Evolutionary conservation across 495 filamentous ascomycete genomes (phyloP).

Genomic region (Xylaria scruposa): DNA sequence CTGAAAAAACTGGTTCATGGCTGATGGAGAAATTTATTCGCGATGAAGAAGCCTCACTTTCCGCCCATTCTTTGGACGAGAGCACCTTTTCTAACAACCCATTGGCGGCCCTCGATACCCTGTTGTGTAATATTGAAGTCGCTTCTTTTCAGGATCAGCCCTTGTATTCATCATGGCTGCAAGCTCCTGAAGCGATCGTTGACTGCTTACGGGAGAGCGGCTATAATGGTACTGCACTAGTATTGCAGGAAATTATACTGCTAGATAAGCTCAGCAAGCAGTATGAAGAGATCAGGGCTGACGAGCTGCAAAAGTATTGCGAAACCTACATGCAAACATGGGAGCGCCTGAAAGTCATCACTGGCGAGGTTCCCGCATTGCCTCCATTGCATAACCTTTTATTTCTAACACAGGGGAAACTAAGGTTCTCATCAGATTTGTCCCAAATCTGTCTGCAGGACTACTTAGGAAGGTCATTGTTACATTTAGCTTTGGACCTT

Average conservation of each 20-base stretch:
- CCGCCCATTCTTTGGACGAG: background rate
- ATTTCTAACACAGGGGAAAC: background rate
- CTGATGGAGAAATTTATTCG: background rate
- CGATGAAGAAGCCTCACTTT: background rate
- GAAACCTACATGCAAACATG: background rate
- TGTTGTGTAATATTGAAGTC: background rate
- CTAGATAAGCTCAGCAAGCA: background rate
- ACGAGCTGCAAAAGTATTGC: background rate
- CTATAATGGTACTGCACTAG: conserved; percentile 7
- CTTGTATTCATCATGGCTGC: background rate
- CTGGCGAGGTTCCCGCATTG: background rate
- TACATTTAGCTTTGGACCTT: conserved; percentile 6
- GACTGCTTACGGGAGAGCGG: background rate
- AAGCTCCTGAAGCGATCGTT: background rate
- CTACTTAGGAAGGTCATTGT: background rate
- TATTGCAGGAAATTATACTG: background rate
- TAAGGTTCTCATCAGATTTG: background rate
- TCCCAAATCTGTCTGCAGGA: background rate
- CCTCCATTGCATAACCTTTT: background rate
- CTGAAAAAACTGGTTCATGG: too few species aligned
- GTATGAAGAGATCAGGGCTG: background rate
- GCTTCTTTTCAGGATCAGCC: background rate
- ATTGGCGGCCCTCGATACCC: background rate
- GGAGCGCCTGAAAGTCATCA: background rate
- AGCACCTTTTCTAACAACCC: background rate